Evolutionary conservation across 225 moss, liverwort and hornwort genomes (phyloP), one percentile per base, ranked within the genome.

Genomic region (Asterella californica): DNA sequence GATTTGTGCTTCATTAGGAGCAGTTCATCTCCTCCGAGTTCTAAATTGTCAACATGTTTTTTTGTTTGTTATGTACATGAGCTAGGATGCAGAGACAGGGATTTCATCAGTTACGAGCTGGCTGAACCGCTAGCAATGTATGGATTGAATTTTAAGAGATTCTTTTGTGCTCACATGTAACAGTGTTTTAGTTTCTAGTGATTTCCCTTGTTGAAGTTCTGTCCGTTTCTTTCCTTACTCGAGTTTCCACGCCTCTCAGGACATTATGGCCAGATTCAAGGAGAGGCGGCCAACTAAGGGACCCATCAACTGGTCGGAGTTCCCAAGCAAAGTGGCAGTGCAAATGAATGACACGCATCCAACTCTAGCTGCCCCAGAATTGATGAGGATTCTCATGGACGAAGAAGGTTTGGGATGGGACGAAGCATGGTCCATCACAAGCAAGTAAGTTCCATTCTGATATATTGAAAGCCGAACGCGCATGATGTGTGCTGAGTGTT

Each of bases 261-360:
- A 93, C 77, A 89, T 93, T 46, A 80, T 93, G 71, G 84, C 84
- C 83, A 89, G 90, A 64, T 93, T 86, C 68, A 91, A 93, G 66
- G 88, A 85, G 60, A 83, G 87, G 70, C 84, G 87, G 27, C 77
- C 84, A 60, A 72, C 65, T 27, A 53, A 72, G 53, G 87, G 81
- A 69, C 81, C 87, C 57, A 78, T 87, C 42, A 74, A 81, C 33
- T 88, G 85, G 85, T 72, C 78, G 37, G 81, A 83, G 15, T 91
- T 93, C 30, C 81, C 86, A 65, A 82, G 62, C 70, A 93, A 96
- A 88, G 93, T 94, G 34, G 94, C 90, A 42, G 88, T 96, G 79
- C 96, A 96, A 84, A 81, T 96, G 90, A 96, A 96, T 74, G 96
- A 96, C 69, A 92, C 96, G 46, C 94, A 96, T 70, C 96, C 96